Conservation (phyloP, 768 basidiomycete genomes). For the Coprinopsis marcescibilis region DNA sequence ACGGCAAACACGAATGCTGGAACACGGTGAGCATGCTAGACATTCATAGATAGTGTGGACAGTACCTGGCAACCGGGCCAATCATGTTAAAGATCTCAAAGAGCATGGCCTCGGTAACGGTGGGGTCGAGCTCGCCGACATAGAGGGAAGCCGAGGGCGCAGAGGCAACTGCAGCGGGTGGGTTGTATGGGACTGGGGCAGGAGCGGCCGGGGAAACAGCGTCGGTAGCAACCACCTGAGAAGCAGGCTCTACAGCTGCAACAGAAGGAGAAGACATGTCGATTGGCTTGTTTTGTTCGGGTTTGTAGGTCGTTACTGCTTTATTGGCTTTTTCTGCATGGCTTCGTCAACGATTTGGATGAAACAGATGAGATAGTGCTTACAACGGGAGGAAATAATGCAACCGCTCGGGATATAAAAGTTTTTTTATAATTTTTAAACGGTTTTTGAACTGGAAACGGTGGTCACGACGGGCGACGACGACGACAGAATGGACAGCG, state of each 20-base stretch:
- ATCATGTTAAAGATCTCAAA: constrained; percentile 99
- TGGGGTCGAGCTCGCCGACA: constrained; percentile 97
- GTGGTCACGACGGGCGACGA: constrained; percentile 29
- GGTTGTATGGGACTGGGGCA: constrained; percentile 49
- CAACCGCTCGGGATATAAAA: constrained; percentile 64
- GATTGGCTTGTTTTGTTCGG: constrained; percentile 38
- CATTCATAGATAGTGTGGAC: background rate
- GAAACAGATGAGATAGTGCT: constrained; percentile 21
- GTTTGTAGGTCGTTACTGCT: constrained; percentile 85
- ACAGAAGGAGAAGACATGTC: constrained; percentile 56
- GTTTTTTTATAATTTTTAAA: constrained; percentile 67
- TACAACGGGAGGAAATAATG: constrained; percentile 64
- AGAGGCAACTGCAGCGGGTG: constrained; percentile 51
- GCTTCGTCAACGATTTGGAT: background rate
- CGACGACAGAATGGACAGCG: constrained; percentile 16
- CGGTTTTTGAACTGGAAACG: constrained; percentile 42
- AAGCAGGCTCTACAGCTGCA: constrained; percentile 46
- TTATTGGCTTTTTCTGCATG: constrained; percentile 72
- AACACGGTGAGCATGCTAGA: constrained; percentile 5
- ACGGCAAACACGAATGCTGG: constrained; percentile 97
- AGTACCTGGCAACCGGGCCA: constrained; percentile 92
- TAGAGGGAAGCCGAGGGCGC: constrained; percentile 92
- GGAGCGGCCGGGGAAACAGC: constrained; percentile 34
- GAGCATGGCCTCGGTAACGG: constrained; percentile 98
- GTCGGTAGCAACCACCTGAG: constrained; percentile 46